Conservation (phyloP, 148 eudicot genomes). For the Rhododendron williamsianum region DNA sequence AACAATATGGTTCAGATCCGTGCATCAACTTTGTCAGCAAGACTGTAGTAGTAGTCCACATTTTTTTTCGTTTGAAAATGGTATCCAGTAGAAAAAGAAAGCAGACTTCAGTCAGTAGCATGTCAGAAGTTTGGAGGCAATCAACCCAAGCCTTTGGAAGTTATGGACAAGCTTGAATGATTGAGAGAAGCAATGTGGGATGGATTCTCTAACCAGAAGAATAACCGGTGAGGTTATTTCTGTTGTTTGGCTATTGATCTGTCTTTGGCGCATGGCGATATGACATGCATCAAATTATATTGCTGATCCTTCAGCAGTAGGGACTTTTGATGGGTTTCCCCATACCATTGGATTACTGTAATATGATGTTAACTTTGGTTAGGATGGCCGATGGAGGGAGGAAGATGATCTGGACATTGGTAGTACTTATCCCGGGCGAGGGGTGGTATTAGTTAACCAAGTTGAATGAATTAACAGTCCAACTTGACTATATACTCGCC, state of each 20-base stretch:
- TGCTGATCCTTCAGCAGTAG: background rate
- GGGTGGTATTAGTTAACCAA: background rate
- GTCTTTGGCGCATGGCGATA: background rate
- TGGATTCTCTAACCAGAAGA: background rate
- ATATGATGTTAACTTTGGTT: background rate
- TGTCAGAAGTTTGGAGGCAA: background rate
- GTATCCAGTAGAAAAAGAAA: background rate
- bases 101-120: background rate
- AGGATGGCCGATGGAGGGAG: background rate
- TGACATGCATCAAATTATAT: background rate
- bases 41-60: background rate
- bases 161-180: background rate
- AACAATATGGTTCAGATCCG: background rate
- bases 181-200: background rate
- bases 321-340: background rate
- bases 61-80: background rate
- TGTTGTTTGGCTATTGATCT: background rate
- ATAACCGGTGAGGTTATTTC: background rate
- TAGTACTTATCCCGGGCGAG: background rate
- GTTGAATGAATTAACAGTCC: background rate
- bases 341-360: background rate
- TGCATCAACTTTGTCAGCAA: background rate
- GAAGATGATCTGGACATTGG: background rate
- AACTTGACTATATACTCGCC: background rate
- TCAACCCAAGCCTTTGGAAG: background rate